Base-by-base conservation (phyloP, 345 rosid species). In the Firmiana major region DNA sequence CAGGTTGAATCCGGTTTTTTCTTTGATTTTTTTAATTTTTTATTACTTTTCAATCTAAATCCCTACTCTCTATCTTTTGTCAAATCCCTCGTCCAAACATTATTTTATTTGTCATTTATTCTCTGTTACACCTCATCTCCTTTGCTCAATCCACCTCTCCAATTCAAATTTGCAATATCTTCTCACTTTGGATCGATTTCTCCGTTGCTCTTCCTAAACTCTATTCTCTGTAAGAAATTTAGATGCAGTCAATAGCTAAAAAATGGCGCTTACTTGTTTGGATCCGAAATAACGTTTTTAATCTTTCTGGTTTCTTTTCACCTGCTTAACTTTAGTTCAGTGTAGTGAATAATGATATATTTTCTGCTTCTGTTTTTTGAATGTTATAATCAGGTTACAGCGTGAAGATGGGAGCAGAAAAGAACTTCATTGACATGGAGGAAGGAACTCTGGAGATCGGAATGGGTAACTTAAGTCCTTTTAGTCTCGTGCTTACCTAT, bases 371-470 rank as follows among this genome's bases (percentile, higher is more conserved):
- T 21, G 3, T 64, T 9, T 16, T 71, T 2, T 26, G 12, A 11
- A 42, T 43, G 65, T 60, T 60, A 43, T 43, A 43, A 58, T 60
- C 77, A 74, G 69, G 57, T 60, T 46, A 43, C 13, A 28, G 31
- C n/a, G 63, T 63, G 78, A 75, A 64, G 62, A 92, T 92, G 98
- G 97, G 89, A 13, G 77, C 81, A n/a, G 89, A 74, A 26, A 79
- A 84, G 66, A 89, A 94, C 83, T 84, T 67, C 78, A 75, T 62
- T 59, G 91, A 84, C 22, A 80, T 88, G 89, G 98, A 90, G 80
- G 94, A 87, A 80, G 97, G 91, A 77, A 78, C 87, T 5, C 81
- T 90, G 40, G 97, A 94, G 90, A 88, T 94, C 67, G 98, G 94
- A 75, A 90, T 94, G 95, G 98, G 98, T 94, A 85, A 77, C 88